Conservation (phyloP, 2,329 filamentous ascomycete genomes). For the Claviceps monticola region DNA sequence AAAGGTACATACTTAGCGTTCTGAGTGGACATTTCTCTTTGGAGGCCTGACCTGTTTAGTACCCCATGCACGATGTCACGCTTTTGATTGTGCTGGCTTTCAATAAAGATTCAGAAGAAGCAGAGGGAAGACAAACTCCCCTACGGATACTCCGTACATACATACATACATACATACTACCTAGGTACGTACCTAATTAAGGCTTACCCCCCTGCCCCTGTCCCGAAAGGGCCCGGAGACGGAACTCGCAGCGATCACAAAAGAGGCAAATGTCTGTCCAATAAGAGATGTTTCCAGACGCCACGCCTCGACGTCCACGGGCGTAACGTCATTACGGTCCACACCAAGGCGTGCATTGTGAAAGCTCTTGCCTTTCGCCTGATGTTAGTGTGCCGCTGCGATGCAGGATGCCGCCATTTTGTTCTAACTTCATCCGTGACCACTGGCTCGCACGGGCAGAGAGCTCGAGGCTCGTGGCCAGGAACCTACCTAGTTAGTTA, state of each 20-base stretch:
- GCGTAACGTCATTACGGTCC: conserved; percentile 1
- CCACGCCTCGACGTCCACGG: background rate
- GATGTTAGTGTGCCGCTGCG: conserved; percentile 2
- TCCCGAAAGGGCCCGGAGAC: background rate
- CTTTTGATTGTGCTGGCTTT: conserved; percentile 2
- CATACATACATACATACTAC: too few species aligned
- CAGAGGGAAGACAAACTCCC: background rate
- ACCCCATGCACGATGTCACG: background rate
- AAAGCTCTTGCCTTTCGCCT: background rate
- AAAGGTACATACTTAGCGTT: background rate
- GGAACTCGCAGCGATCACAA: background rate
- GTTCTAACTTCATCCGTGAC: conserved; percentile 1
- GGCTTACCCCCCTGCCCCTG: background rate
- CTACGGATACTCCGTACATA: too few species aligned
- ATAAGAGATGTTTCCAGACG: background rate
- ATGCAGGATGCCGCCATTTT: conserved; percentile 5
- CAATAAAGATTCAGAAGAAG: background rate
- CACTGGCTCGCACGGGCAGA: background rate
- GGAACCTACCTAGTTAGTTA: too few species aligned
- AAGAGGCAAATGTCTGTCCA: background rate
- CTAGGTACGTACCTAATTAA: too few species aligned
- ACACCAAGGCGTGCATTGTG: background rate
- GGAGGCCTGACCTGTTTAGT: background rate
- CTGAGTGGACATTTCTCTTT: background rate
- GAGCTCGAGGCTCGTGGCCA: background rate